Conservation (phyloP, 2,329 filamentous ascomycete genomes). For the Aureobasidium sp. region DNA sequence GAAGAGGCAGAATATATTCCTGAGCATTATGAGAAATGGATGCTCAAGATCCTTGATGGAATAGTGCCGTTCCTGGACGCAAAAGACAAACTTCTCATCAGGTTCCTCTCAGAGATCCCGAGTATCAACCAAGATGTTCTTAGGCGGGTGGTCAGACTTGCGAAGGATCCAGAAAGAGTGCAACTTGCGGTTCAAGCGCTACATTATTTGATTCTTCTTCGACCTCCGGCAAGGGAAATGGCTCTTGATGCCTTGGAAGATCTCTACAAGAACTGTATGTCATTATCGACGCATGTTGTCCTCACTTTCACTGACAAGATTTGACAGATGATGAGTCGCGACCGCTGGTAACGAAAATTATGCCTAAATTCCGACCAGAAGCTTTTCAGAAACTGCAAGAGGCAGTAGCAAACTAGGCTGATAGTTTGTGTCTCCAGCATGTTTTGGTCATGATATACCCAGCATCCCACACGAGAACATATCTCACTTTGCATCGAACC, state of each 20-base stretch:
- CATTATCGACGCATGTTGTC: not conserved
- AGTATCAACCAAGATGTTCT: conserved; percentile 67
- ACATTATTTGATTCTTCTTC: conserved; percentile 52
- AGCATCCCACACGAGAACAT: not conserved
- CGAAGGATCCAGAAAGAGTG: conserved; percentile 57
- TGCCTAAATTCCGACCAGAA: conserved; percentile 49
- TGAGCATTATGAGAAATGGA: conserved; percentile 70
- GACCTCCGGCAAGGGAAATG: conserved; percentile 52
- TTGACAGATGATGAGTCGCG: conserved; percentile 37
- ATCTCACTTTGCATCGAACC: not conserved
- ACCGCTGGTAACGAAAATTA: conserved; percentile 45
- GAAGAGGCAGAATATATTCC: conserved; percentile 39
- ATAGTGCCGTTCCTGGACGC: conserved; percentile 87
- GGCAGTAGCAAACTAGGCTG: not conserved
- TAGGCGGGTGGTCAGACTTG: conserved; percentile 58
- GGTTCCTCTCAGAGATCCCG: conserved; percentile 87
- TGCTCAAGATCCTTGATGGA: conserved; percentile 74
- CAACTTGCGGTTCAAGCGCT: conserved; percentile 51
- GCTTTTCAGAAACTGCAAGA: conserved; percentile 28
- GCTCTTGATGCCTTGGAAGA: conserved; percentile 52
- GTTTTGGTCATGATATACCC: not conserved
- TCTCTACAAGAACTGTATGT: conserved; percentile 49
- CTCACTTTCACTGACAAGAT: not conserved
- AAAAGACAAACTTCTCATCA: conserved; percentile 71
- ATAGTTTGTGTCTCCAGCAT: not conserved